These are phyloP conservation scores for Fraxinus anomala DNA, from an alignment of 257 asterid genomes.

Conservation along the genomic window DNA sequence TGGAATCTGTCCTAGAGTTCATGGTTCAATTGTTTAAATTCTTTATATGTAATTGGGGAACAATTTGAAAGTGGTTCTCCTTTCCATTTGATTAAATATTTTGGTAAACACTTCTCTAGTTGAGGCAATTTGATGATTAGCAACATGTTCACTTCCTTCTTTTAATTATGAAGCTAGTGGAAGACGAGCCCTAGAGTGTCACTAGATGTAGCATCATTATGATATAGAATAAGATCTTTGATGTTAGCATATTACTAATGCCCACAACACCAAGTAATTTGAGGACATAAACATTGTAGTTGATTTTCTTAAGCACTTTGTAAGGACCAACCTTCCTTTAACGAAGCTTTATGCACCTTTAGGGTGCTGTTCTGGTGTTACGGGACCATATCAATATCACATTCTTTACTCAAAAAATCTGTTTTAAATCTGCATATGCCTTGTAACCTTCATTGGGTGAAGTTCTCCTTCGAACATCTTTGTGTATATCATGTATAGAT, in stretches of 20 bases:
- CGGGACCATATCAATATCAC: neutral
- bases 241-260: neutral
- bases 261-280: neutral
- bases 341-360: neutral
- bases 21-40: neutral
- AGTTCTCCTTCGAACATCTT: neutral
- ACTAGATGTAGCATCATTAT: neutral
- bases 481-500: neutral
- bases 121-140: neutral
- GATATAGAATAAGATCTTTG: neutral
- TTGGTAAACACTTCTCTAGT: neutral
- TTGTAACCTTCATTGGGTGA: neutral
- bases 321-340: neutral
- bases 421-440: neutral
- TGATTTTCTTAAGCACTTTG: neutral
- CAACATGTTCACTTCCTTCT: constrained; percentile 4
- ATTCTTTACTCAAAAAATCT: no score
- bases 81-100: constrained; percentile 5
- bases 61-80: neutral
- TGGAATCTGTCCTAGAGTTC: neutral
- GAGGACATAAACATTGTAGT: neutral
- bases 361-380: neutral
- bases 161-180: neutral
- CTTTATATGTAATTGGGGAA: neutral
- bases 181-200: neutral